Evolutionary conservation across 2,329 filamentous ascomycete genomes (phyloP).

Genomic region (Colletotrichum brevisporum): DNA sequence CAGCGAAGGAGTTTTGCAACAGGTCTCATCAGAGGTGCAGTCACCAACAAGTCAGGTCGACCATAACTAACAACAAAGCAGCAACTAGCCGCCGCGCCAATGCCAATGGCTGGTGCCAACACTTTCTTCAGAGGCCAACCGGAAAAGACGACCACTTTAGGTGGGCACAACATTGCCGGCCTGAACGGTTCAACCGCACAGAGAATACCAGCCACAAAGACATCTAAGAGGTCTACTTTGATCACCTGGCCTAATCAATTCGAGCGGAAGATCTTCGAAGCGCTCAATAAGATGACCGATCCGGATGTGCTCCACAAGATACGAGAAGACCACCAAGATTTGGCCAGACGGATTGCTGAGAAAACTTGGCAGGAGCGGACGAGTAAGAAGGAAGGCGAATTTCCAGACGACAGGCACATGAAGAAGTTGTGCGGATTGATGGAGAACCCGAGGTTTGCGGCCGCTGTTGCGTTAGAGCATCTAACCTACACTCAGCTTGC

Average conservation of each 20-base stretch:
- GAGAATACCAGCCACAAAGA: constrained; percentile 1
- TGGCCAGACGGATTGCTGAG: constrained; percentile 42
- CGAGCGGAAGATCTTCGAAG: constrained; percentile 37
- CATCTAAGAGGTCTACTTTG: constrained; percentile 6
- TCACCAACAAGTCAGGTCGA: background rate
- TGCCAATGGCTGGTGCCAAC: constrained; percentile 53
- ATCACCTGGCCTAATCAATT: constrained; percentile 44
- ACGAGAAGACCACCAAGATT: constrained; percentile 7
- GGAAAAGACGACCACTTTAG: constrained; percentile 12
- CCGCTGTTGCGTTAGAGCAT: constrained; percentile 47
- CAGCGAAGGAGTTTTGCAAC: background rate
- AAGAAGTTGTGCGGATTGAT: constrained; percentile 48
- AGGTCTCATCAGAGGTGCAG: constrained; percentile 13
- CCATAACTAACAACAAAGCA: constrained; percentile 9
- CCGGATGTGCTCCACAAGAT: constrained; percentile 13
- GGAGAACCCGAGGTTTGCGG: constrained; percentile 48
- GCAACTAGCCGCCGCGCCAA: constrained; percentile 41
- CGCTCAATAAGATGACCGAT: constrained; percentile 23
- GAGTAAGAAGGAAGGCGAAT: constrained; percentile 45
- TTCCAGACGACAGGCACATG: constrained; percentile 54
- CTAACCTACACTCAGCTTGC: constrained; percentile 49
- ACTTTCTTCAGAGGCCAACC: constrained; percentile 52
- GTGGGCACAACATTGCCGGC: background rate
- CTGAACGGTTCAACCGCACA: background rate
- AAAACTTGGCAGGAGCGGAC: constrained; percentile 47